Evolutionary conservation across 805 yeast genomes (phyloP), one percentile per base, ranked within the genome.

Genomic region (Pichia insulana): DNA sequence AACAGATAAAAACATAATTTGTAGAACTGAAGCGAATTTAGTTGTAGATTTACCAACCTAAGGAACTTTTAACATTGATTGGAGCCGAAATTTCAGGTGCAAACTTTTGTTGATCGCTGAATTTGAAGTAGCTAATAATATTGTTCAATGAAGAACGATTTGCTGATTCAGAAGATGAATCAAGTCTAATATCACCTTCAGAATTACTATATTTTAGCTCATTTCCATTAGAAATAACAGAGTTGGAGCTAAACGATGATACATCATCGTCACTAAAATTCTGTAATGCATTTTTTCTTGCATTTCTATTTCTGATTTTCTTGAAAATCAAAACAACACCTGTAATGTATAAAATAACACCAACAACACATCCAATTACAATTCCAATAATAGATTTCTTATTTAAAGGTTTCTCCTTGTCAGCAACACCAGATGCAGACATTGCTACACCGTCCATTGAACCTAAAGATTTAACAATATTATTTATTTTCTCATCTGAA

Each of bases 291-390:
- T 42, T 34, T 15, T 43, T 36, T 13, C 41, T 41, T 7, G 13
- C 4, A 28, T 12, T 11, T 17, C 27, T 43, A 18, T 43, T 37
- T 36, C 48, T 43, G 8, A 22, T 22, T 16, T 33, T 39, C 38
- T 39, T 41, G 32, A 40, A 36, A 19, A 45, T 30, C 28, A 25
- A 38, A 34, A 50, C 26, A 35, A 40, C 30, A 20, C 32, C 51
- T 26, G 40, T 42, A 15, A 47, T 26, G 58, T 84, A 83, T 9
- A 75, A 64, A 7, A 74, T 65, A 36, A 85, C 80, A 42, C 96
- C 97, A 12, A 75, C 77, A 26, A 85, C 78, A 7, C 94, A 78
- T 37, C 97, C 96, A 33, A 86, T 71, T 12, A 90, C 80, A 41
- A 88, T 74, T 30, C 95, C 96, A 20, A 83, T 80, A 19, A 85